phyloP scores from a whole-genome alignment of 805 yeast species.

The Teunomyces atbi region DNA sequence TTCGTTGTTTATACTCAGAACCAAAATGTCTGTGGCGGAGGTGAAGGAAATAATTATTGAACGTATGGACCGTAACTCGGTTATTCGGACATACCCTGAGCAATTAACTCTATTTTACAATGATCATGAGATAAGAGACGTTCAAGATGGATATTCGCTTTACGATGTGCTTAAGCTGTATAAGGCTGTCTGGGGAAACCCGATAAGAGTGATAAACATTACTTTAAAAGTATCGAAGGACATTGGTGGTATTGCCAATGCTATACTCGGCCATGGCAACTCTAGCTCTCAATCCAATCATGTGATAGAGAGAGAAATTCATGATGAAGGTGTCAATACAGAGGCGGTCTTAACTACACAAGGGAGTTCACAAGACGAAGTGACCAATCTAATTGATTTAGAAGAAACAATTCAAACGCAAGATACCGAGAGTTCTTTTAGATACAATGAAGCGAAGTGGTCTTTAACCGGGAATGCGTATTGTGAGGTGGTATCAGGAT shows the following conservation, averaged over 20 bases:
- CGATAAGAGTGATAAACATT: neutral
- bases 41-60: slow-evolving; percentile 20
- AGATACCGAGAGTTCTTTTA: neutral
- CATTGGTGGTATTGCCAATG: slow-evolving; percentile 24
- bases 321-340: too few relatives aligned
- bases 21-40: slow-evolving; percentile 16
- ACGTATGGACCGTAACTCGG: slow-evolving; percentile 19
- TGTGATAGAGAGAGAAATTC: neutral
- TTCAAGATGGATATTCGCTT: neutral
- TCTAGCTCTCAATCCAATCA: neutral
- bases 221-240: neutral
- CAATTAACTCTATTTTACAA: slow-evolving; percentile 19
- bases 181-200: neutral
- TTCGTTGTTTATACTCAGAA: slow-evolving; percentile 21
- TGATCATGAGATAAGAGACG: slow-evolving; percentile 5
- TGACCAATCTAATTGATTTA: neutral
- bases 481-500: neutral
- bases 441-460: slow-evolving; percentile 13
- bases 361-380: neutral
- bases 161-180: slow-evolving; percentile 1
- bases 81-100: slow-evolving; percentile 25
- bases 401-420: neutral
- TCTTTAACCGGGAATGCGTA: slow-evolving; percentile 22
- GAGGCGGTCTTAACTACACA: too few relatives aligned
- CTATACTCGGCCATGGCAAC: slow-evolving; percentile 12